Base-by-base conservation (phyloP, 2,329 filamentous ascomycete genomes). In the Harringtonia aguacate region DNA sequence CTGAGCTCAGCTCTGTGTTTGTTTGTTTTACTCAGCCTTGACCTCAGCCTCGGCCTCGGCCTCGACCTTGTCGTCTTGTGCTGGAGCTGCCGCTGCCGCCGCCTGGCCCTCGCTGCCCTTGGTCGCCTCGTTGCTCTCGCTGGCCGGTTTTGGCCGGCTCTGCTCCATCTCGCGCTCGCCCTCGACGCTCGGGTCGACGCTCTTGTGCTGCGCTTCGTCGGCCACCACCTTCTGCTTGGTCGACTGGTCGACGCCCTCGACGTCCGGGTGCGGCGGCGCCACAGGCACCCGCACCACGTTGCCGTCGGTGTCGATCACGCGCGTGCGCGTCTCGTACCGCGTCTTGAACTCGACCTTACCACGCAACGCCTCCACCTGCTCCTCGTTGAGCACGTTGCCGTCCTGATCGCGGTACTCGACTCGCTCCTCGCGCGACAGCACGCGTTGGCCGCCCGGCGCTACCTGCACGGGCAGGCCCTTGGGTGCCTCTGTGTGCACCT, bases 301-400 rank as follows among this genome's bases (percentile, higher is more conserved):
- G 47, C 89, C 92, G 36, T 79, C 62, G 42, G 76, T 77, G 61
- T 95, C 87, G 34, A 95, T 72, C 45, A 97, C 65, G 46, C 86
- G 81, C 9, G 88, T 95, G 51, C 85, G 77, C n/a, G 90, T 95
- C 70, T 97, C 90, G 60, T 95, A 95, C 53, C 83, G 84, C 13
- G 92, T 97, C 67, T 94, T 81, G 67, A 98, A 95, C 56, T 87
- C 86, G 47, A 97, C 89, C 64, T 95, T 94, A 56, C 90, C 92
- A 61, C 90, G 77, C 28, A 98, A 77, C 18, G 76, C 77, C 56
- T 84, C 78, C 47, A 98, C 88, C 60, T 95, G 78, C 57, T 88
- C 84, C 44, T 84, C 79, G 57, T 90, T 70, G 28, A 98, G 75
- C 28, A 97, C 62, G 58, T 95, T 95, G 52, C 92, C 92, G 54